A percentile compares a stretch with the other conserved stretches of the same genome.
Conservation (phyloP, 2,329 filamentous ascomycete species). For the Orbilia blumenaviensis region DNA sequence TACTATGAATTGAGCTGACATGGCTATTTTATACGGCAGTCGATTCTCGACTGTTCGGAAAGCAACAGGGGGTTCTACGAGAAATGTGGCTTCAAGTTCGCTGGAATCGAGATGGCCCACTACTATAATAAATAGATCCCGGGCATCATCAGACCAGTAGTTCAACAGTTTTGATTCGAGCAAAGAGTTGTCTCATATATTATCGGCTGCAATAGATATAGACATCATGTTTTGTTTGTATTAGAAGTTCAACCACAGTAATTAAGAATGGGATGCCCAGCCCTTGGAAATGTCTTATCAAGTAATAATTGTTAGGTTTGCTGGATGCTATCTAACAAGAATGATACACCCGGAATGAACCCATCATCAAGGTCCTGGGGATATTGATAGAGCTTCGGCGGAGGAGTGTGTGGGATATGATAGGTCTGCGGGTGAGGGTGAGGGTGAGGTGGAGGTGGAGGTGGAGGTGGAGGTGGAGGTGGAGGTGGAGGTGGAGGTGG, state of each 20-base stretch:
- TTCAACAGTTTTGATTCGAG: neutral
- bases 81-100: constrained; percentile 94
- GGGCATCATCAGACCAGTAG: neutral
- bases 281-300: constrained; percentile 3
- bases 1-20: neutral
- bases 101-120: constrained; percentile 95
- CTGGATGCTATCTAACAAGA: constrained; percentile 7
- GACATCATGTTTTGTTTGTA: neutral
- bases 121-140: constrained; percentile 67
- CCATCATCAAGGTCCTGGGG: constrained; percentile 5
- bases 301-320: constrained; percentile 13
- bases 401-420: neutral
- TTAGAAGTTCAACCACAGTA: neutral
- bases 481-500: constrained; percentile 10
- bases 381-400: neutral
- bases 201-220: neutral
- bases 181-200: neutral
- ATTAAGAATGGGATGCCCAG: neutral
- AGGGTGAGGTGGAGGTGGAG: neutral
- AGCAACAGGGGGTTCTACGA: constrained; percentile 97
- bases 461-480: neutral
- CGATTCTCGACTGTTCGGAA: constrained; percentile 94
- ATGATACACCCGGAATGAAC: neutral
- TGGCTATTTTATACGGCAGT: constrained; percentile 64
- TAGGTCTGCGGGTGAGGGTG: constrained; percentile 4